phyloP scores from a whole-genome alignment of 805 yeast species.

The Candida multigemmis region DNA sequence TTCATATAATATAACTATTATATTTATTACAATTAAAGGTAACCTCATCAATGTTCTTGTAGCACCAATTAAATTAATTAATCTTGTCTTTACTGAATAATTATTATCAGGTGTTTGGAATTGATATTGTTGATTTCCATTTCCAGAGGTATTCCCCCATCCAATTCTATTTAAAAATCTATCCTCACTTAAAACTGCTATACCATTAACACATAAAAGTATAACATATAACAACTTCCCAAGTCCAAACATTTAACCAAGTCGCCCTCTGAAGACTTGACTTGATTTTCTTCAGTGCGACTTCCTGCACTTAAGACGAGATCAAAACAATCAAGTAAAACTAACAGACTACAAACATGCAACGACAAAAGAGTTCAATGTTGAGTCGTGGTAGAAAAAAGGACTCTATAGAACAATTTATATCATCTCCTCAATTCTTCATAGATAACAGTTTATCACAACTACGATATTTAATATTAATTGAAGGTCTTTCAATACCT shows the following conservation, averaged over 20 bases:
- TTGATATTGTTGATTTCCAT: constrained; percentile 10
- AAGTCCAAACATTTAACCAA: constrained; percentile 56
- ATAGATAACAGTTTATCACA: constrained; percentile 25
- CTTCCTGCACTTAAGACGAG: too few relatives aligned
- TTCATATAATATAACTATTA: constrained; percentile 61
- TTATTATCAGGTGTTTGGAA: constrained; percentile 30
- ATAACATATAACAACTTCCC: constrained; percentile 50
- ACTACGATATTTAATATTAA: constrained; percentile 26
- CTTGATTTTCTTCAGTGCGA: too few relatives aligned
- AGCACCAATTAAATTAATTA: constrained; percentile 62
- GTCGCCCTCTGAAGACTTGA: too few relatives aligned
- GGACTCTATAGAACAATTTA: constrained; percentile 29
- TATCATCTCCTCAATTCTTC: constrained; percentile 24
- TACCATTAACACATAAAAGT: constrained; percentile 58
- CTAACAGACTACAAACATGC: too few relatives aligned
- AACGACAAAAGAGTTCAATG: constrained; percentile 1
- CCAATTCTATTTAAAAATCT: constrained; percentile 60
- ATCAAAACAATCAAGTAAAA: too few relatives aligned
- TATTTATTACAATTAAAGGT: constrained; percentile 62
- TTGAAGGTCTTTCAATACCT: constrained; percentile 32
- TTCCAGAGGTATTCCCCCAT: constrained; percentile 17
- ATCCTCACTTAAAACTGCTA: constrained; percentile 75
- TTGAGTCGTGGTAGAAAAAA: constrained; percentile 19
- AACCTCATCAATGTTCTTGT: constrained; percentile 68
- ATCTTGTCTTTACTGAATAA: constrained; percentile 38